phyloP scores from a whole-genome alignment of 768 basidiomycete species.

The Pisolithus tinctorius region DNA sequence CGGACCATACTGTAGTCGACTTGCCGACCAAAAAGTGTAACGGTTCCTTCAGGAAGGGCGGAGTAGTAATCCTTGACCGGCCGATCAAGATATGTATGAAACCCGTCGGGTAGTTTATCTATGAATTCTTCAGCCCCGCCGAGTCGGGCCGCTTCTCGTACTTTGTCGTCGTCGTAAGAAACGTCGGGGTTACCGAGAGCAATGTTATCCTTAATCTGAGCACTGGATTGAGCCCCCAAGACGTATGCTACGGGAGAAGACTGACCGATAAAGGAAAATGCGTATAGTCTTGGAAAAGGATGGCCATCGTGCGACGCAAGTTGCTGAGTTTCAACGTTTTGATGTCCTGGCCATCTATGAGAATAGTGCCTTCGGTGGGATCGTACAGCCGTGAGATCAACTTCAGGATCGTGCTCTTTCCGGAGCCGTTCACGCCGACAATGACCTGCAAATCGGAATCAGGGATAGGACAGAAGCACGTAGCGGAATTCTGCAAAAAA shows the following conservation, averaged over 20 bases:
- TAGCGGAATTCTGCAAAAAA: conserved; percentile 1
- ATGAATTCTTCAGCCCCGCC: conserved; percentile 68
- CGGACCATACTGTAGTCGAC: conserved; percentile 48
- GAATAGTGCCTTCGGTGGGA: conserved; percentile 57
- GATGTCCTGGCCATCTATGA: conserved; percentile 59
- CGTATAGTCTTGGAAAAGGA: conserved; percentile 78
- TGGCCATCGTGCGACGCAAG: conserved; percentile 60
- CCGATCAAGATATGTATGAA: conserved; percentile 65
- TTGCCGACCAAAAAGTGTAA: conserved; percentile 50
- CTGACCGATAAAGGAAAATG: conserved; percentile 71
- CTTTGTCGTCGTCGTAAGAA: conserved; percentile 45
- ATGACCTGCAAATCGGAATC: conserved; percentile 43
- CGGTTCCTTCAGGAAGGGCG: conserved; percentile 56
- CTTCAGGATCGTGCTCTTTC: conserved; percentile 77
- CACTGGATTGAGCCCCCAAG: not conserved
- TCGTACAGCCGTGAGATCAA: conserved; percentile 68
- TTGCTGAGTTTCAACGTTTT: conserved; percentile 54
- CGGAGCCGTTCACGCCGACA: conserved; percentile 74
- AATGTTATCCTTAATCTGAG: conserved; percentile 72
- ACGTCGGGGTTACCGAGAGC: conserved; percentile 61
- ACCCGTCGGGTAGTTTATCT: conserved; percentile 54
- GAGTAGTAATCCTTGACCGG: conserved; percentile 70
- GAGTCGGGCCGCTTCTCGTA: conserved; percentile 58
- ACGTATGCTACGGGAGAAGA: not conserved
- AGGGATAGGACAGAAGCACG: not conserved